Percentiles rank a stretch among this genome's conserved stretches.
Evolutionary conservation across 1,139 yeast genomes (phyloP).

Genomic region (Blastobotrys raffinosifermentans): DNA sequence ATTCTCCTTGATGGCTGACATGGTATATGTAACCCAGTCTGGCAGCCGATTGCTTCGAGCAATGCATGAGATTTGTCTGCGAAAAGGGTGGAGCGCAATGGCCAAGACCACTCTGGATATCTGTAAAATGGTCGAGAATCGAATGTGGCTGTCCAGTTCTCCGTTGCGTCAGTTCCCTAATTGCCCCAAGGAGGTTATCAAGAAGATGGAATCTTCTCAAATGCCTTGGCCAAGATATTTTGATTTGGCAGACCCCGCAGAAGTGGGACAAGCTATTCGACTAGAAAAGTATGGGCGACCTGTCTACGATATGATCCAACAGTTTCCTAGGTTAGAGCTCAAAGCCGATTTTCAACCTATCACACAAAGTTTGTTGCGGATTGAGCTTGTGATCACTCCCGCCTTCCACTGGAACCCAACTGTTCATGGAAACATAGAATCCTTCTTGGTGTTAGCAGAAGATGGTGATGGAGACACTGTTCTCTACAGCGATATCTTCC

Average conservation of each 20-base stretch:
- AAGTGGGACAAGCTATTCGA: slow-evolving; percentile 76
- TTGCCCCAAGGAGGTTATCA: slow-evolving; percentile 64
- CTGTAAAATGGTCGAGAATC: slow-evolving; percentile 72
- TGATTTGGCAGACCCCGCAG: slow-evolving; percentile 56
- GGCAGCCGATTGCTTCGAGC: slow-evolving; percentile 89
- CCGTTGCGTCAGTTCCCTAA: slow-evolving; percentile 78
- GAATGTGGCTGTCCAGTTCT: slow-evolving; percentile 80
- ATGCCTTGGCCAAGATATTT: slow-evolving; percentile 81
- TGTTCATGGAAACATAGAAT: slow-evolving; percentile 60
- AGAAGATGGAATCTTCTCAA: slow-evolving; percentile 72
- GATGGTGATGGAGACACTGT: slow-evolving; percentile 78
- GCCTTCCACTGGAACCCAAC: slow-evolving; percentile 69
- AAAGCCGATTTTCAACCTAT: slow-evolving; percentile 69
- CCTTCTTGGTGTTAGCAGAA: slow-evolving; percentile 67
- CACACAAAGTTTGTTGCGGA: slow-evolving; percentile 56
- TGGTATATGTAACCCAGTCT: slow-evolving; percentile 88
- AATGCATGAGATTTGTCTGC: slow-evolving; percentile 67
- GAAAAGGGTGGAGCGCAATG: slow-evolving; percentile 66
- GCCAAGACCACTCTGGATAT: slow-evolving; percentile 55
- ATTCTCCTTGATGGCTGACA: slow-evolving; percentile 86
- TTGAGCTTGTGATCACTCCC: slow-evolving; percentile 64
- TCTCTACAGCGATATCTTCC: slow-evolving; percentile 52
- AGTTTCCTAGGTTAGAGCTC: slow-evolving; percentile 64
- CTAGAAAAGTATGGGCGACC: slow-evolving; percentile 60
- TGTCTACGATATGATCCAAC: slow-evolving; percentile 56